Conservation (phyloP, 495 filamentous ascomycete genomes). For the Hypoxylon cercidicola region DNA sequence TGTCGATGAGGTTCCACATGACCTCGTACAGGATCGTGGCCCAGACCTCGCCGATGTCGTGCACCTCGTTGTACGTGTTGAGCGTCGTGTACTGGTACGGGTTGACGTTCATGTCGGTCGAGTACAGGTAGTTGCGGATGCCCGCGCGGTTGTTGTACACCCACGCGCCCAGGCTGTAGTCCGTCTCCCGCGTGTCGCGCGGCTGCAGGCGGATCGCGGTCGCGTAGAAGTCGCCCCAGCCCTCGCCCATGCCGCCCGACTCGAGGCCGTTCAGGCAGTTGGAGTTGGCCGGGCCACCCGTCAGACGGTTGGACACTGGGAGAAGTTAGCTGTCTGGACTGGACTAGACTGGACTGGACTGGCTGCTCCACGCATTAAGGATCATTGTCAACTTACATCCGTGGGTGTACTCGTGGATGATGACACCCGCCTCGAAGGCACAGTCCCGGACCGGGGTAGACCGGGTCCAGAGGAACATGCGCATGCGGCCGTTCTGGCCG, state of each 20-base stretch:
- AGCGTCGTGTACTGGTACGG: conserved; percentile 58
- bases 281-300: conserved; percentile 63
- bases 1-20: conserved; percentile 64
- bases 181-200: conserved; percentile 55
- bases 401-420: conserved; percentile 61
- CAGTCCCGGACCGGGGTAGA: conserved; percentile 58
- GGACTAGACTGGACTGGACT: too few species aligned
- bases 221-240: conserved; percentile 65
- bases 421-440: conserved; percentile 57
- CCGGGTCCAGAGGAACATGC: conserved; percentile 60
- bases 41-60: conserved; percentile 63
- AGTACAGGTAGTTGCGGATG: conserved; percentile 63
- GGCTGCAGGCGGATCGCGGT: conserved; percentile 62
- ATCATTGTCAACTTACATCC: conserved; percentile 55
- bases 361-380: too few species aligned
- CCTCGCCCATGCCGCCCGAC: conserved; percentile 65
- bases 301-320: conserved; percentile 64
- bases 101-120: conserved; percentile 57
- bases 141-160: conserved; percentile 51
- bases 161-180: conserved; percentile 61
- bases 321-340: conserved; percentile 9
- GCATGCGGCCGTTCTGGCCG: conserved; percentile 59
- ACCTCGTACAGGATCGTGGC: conserved; percentile 64
- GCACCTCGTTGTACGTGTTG: conserved; percentile 52
- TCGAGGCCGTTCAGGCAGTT: conserved; percentile 58